Evolutionary conservation across 495 filamentous ascomycete species (phyloP).

Genomic region (Aspergillus carlsbadensis): DNA sequence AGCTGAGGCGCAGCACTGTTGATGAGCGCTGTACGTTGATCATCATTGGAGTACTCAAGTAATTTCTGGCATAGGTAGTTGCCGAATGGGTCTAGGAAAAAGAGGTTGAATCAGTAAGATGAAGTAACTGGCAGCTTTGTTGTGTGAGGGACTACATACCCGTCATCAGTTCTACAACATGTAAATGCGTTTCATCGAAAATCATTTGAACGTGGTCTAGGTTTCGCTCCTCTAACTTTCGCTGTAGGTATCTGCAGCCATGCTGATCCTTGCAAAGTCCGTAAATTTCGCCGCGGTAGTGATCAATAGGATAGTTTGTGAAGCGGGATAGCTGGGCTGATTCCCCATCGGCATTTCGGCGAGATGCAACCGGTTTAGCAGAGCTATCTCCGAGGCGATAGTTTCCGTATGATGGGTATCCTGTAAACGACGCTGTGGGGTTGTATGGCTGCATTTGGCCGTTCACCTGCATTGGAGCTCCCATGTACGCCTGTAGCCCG

Average conservation of each 20-base stretch:
- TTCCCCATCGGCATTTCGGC: conserved; percentile 37
- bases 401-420: conserved; percentile 30
- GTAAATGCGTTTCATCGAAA: conserved; percentile 84
- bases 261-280: conserved; percentile 93
- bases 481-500: conserved; percentile 34
- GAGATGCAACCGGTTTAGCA: conserved; percentile 25
- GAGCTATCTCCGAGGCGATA: conserved; percentile 36
- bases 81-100: conserved; percentile 76
- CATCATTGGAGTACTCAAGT: conserved; percentile 86
- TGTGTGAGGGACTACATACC: conserved; percentile 40
- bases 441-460: conserved; percentile 30
- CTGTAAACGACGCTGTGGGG: conserved; percentile 24
- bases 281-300: conserved; percentile 78
- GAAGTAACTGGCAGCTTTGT: background rate
- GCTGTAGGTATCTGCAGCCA: conserved; percentile 92
- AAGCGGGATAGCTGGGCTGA: conserved; percentile 58
- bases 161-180: conserved; percentile 96
- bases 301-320: conserved; percentile 73
- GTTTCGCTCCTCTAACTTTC: conserved; percentile 90
- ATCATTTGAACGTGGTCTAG: conserved; percentile 85
- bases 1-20: conserved; percentile 82
- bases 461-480: conserved; percentile 25
- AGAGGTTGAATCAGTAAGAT: conserved; percentile 2
- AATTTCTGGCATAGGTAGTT: conserved; percentile 98
- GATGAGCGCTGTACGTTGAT: conserved; percentile 89